Base-by-base conservation (phyloP, 140 eudicot genomes). In the Eryngium alpinum region DNA sequence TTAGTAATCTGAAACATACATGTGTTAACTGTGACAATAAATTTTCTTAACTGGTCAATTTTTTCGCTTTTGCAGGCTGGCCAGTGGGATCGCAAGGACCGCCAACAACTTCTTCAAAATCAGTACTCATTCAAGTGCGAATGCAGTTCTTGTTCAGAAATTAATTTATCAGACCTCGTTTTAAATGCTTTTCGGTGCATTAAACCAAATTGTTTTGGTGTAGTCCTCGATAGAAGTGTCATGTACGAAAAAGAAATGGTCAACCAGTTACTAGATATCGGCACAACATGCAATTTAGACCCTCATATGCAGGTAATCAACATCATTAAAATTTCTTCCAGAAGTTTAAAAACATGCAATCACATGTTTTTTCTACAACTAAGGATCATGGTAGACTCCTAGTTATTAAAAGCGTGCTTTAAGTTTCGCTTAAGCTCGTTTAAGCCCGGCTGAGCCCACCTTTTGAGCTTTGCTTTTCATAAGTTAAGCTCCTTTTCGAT, bases 161-260 rank as follows among this genome's bases (percentile, higher is more conserved):
- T 89, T 62, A 95, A 95, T 89, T 83, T 90, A 19, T 83, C 99
- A 57, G 99, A 95, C 77, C 93, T 95, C 79, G 88, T 91, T 70
- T 84, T 91, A 34, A 85, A 81, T 80, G 88, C 93, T 76, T 91
- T 89, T 83, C 91, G 88, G 72, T 95, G 99, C 83, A 71, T 63
- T 28, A 86, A 88, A 81, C 86, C 84, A 32, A 85, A 83, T 84
- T 95, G 99, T 81, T 83, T 46, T 15, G 99, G 99, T 57, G 97
- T 86, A 72, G 94, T 95, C 76, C 88, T 95, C 69, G 92, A 92
- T 82, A 66, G 81, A 44, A 62, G 79, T 81, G 84, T 75, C 69
- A 71, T 83, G 49, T 81, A 83, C 76, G 93, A 90, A 79, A 87
- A 84, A 38, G 88, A 84, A 62, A 92, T 90, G 85, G 78, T 74